Percentiles rank a stretch among this genome's conserved stretches.
phyloP scores from a whole-genome alignment of 306 rosid genomes.

The Abrus pulchellus region DNA sequence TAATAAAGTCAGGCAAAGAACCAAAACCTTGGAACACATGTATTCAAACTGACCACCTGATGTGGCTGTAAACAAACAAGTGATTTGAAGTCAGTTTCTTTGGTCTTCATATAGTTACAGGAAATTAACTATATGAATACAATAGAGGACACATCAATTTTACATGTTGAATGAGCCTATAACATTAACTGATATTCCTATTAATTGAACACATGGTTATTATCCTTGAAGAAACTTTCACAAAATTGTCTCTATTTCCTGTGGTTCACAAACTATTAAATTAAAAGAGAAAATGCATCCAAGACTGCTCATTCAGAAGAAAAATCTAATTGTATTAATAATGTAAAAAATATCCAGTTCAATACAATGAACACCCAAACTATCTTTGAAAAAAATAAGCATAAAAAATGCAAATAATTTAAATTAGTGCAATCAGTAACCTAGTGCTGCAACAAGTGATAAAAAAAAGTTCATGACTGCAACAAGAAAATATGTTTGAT shows the following conservation, averaged over 20 bases:
- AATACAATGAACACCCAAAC: not conserved
- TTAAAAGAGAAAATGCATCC: not conserved
- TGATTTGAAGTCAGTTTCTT: constrained; percentile 20
- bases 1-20: constrained; percentile 32
- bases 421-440: not conserved
- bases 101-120: constrained; percentile 3
- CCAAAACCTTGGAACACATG: constrained; percentile 24
- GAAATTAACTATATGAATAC: constrained; percentile 9
- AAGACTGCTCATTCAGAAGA: not conserved
- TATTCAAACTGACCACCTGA: constrained; percentile 19
- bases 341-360: not conserved
- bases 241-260: constrained; percentile 17
- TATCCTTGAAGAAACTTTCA: constrained; percentile 27
- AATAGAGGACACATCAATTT: not conserved
- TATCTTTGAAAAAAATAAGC: constrained; percentile 8
- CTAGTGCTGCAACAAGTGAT: not conserved
- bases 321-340: constrained; percentile 20
- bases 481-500: not conserved
- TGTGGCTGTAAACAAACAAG: constrained; percentile 28
- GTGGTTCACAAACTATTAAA: not conserved
- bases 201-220: not conserved
- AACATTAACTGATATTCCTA: constrained; percentile 1
- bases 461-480: not conserved
- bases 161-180: constrained; percentile 6
- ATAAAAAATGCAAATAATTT: not conserved